These are phyloP conservation scores for Moesziomyces sp. DNA, from an alignment of 1,284 basidiomycete species.

Conservation along the genomic window DNA sequence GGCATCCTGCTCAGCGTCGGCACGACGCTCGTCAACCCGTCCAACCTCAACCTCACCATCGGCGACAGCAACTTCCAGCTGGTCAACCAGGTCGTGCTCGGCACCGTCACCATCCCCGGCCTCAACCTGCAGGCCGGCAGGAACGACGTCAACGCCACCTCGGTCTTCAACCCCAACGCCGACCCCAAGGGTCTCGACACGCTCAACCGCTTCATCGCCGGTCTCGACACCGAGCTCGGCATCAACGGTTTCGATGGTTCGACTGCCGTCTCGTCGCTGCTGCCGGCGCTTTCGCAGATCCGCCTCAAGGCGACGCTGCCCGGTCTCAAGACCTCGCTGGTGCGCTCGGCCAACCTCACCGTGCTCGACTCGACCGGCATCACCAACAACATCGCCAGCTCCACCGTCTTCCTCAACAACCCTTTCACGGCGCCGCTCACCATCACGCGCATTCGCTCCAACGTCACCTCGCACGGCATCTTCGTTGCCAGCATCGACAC, in stretches of 20 bases:
- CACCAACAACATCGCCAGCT: conserved; percentile 76
- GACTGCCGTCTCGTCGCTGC: conserved; percentile 74
- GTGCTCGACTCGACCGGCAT: conserved; percentile 78
- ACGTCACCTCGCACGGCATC: conserved; percentile 76
- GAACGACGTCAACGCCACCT: conserved; percentile 61
- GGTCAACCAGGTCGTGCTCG: conserved; percentile 69
- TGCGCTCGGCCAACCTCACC: conserved; percentile 73
- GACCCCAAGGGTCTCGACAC: conserved; percentile 76
- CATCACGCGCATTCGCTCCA: conserved; percentile 76
- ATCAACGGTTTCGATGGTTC: conserved; percentile 74
- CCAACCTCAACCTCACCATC: conserved; percentile 74
- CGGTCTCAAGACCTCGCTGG: conserved; percentile 74
- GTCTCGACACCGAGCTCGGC: conserved; percentile 63
- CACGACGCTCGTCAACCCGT: conserved; percentile 76
- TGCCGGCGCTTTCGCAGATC: conserved; percentile 75
- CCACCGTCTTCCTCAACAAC: conserved; percentile 76
- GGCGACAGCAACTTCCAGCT: conserved; percentile 72
- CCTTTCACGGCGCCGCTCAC: conserved; percentile 76
- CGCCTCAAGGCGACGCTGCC: conserved; percentile 75
- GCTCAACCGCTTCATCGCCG: conserved; percentile 77
- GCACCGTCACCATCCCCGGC: conserved; percentile 52
- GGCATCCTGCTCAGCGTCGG: conserved; percentile 75
- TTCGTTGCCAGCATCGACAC: conserved; percentile 76
- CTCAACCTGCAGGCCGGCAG: conserved; percentile 56
- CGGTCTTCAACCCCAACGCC: conserved; percentile 73